Percentiles rank a stretch among this genome's conserved stretches.
phyloP scores from a whole-genome alignment of 2,329 filamentous ascomycete genomes.

The Plenodomus lindquistii region DNA sequence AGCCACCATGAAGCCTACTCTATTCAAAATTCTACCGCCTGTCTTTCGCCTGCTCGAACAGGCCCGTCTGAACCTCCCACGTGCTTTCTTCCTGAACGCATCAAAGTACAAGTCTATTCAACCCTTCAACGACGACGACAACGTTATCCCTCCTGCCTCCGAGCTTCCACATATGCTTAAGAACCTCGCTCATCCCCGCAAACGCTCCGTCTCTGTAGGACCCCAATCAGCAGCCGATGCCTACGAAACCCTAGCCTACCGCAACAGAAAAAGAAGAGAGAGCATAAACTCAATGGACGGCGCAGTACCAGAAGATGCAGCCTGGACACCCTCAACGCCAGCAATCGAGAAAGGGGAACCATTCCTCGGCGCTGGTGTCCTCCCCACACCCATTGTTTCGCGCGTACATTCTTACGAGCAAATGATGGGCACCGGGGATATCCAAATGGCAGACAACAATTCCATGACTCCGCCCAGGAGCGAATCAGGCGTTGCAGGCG shows the following conservation, averaged over 20 bases:
- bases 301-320: constrained; percentile 31
- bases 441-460: constrained; percentile 8
- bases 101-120: constrained; percentile 89
- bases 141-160: constrained; percentile 85
- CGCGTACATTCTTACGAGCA: constrained; percentile 68
- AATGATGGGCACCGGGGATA: constrained; percentile 72
- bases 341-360: constrained; percentile 32
- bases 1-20: constrained; percentile 80
- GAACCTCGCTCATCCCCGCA: constrained; percentile 78
- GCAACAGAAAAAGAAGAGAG: constrained; percentile 70
- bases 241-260: constrained; percentile 91
- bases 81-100: constrained; percentile 88
- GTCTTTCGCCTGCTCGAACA: constrained; percentile 85
- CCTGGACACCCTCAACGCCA: constrained; percentile 32
- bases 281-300: constrained; percentile 55
- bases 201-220: constrained; percentile 83
- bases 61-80: constrained; percentile 76
- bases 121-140: constrained; percentile 73
- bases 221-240: constrained; percentile 96
- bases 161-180: constrained; percentile 82
- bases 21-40: constrained; percentile 79
- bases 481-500: constrained; percentile 38
- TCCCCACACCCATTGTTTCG: constrained; percentile 52
- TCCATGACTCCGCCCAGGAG: constrained; percentile 30
- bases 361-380: constrained; percentile 48